Evolutionary conservation across 2,329 filamentous ascomycete species (phyloP), one percentile per base, ranked within the genome.

Genomic region (Lasiodiplodia gonubiensis): DNA sequence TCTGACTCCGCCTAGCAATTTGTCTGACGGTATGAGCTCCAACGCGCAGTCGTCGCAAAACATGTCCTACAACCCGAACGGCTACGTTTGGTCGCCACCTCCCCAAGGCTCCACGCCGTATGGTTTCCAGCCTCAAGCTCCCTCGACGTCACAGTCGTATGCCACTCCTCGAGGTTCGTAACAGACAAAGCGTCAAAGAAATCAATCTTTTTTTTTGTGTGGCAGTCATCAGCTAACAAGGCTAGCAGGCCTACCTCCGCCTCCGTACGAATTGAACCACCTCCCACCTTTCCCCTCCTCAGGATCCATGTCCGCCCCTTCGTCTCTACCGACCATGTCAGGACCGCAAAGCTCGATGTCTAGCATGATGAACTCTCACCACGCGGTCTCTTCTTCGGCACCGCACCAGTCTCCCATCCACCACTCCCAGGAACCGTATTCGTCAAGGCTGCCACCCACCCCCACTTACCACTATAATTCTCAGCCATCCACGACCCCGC

Each of bases 241-340:
- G 54, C 52, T 51, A 30, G 88, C 92, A 74, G 85, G 84, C 59
- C 82, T 94, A 66, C 86, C 90, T 69, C 84, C 87, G 66, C 88
- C 90, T 68, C 85, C 89, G 7, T 92, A 90, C 78, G 89, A 91
- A 70, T 83, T 88, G 69, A 88, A 89, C 71, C 57, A 89, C 30
- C 84, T 90, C 69, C 86, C 89, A 53, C 83, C 88, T 39, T 92
- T 90, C 76, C 85, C 88, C 69, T 85, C 85, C 60, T 81, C 84
- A 54, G 80, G 86, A 71, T 81, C 86, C 21, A 84, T 89, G 74
- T 84, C 86, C 12, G 86, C 86, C 65, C 83, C 85, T 21, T 78
- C 80, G 37, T 81, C 76, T 69, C 76, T 85, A 64, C 80, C 83
- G 21, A 78, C 82, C 18, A 77, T 83, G 74, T 75, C 78, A 69